Percentiles rank a stretch among this genome's conserved stretches.
These are phyloP conservation scores for Chlorella sp. DNA, from an alignment of 139 green algal species.

Conservation along the genomic window DNA sequence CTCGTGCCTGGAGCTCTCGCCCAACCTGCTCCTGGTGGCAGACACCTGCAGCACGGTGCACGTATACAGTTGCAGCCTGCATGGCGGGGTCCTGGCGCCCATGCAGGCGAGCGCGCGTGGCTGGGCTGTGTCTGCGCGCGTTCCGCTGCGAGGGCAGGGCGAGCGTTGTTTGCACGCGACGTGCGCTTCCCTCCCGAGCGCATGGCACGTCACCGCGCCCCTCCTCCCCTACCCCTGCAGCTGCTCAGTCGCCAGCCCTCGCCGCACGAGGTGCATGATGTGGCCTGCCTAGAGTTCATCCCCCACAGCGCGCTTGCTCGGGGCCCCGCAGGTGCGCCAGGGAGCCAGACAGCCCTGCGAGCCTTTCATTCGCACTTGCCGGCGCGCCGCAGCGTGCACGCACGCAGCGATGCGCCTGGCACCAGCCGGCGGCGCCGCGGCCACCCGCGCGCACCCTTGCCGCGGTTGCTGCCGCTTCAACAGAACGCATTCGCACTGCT, in stretches of 20 bases:
- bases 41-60: slow-evolving; percentile 15
- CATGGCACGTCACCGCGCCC: too few species aligned
- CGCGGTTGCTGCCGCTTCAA: neutral
- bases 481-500: too few species aligned
- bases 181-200: too few species aligned
- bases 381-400: neutral
- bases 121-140: too few species aligned
- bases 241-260: too few species aligned
- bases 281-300: too few species aligned
- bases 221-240: too few species aligned
- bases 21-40: neutral
- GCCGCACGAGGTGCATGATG: too few species aligned
- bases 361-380: neutral
- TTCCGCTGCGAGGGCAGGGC: too few species aligned
- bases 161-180: too few species aligned
- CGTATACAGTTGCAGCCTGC: neutral
- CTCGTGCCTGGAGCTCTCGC: slow-evolving; percentile 1
- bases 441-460: neutral
- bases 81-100: neutral
- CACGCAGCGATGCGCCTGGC: neutral
- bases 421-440: too few species aligned
- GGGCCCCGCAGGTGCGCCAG: neutral
- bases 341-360: too few species aligned
- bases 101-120: neutral
- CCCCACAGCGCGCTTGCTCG: slow-evolving; percentile 3